Conservation (phyloP, 495 filamentous ascomycete genomes). For the Aspergillus avenaceus region DNA sequence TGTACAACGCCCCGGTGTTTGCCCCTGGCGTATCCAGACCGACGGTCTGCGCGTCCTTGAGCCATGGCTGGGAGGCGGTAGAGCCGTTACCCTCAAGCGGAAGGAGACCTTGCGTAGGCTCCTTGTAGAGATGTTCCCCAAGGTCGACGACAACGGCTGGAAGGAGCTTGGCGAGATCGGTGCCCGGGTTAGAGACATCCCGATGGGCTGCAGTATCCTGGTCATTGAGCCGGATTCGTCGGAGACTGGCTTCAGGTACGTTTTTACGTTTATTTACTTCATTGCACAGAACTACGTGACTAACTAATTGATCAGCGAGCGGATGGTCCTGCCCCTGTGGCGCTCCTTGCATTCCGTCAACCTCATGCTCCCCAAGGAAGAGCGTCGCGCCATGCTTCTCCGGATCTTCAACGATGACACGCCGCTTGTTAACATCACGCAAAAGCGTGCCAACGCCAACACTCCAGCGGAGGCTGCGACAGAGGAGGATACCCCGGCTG, state of each 20-base stretch:
- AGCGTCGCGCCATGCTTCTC: slow-evolving; percentile 85
- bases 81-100: slow-evolving; percentile 69
- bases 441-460: slow-evolving; percentile 36
- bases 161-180: slow-evolving; percentile 81
- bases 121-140: slow-evolving; percentile 93
- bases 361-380: slow-evolving; percentile 96
- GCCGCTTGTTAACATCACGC: slow-evolving; percentile 52
- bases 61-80: slow-evolving; percentile 75
- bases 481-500: slow-evolving; percentile 12
- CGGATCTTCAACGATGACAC: slow-evolving; percentile 83
- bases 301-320: slow-evolving; percentile 48
- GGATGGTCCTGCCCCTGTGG: slow-evolving; percentile 88
- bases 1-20: slow-evolving; percentile 75
- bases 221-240: slow-evolving; percentile 66
- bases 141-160: slow-evolving; percentile 64
- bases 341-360: slow-evolving; percentile 81
- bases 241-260: slow-evolving; percentile 65
- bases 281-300: neutral
- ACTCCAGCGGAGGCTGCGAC: slow-evolving; percentile 17
- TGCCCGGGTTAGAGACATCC: slow-evolving; percentile 70
- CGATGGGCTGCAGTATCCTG: slow-evolving; percentile 89
- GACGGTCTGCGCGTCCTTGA: slow-evolving; percentile 87
- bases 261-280: slow-evolving; percentile 6
- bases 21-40: slow-evolving; percentile 90
- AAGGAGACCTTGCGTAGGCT: slow-evolving; percentile 72